phyloP scores from a whole-genome alignment of 2,329 filamentous ascomycete species.

The Aspergillus sclerotialis region DNA sequence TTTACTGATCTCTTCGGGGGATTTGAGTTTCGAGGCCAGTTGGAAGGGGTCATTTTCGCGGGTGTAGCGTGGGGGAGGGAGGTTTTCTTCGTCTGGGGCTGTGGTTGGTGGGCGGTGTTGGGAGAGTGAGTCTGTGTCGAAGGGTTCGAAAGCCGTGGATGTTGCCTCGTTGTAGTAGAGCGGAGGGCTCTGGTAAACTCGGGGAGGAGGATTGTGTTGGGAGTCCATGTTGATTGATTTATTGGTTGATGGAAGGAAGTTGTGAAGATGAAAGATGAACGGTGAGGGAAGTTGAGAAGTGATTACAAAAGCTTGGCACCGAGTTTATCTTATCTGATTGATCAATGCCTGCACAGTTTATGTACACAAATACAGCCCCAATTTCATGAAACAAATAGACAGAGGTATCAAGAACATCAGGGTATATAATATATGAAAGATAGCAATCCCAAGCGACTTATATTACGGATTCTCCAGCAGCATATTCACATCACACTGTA shows the following conservation, averaged over 20 bases:
- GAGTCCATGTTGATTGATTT: constrained; percentile 17
- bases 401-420: not conserved
- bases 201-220: constrained; percentile 10
- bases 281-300: not conserved
- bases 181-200: constrained; percentile 19
- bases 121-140: constrained; percentile 12
- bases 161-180: constrained; percentile 27
- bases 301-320: constrained; percentile 3
- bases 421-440: not conserved
- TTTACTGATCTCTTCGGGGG: constrained; percentile 63
- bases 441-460: too few species aligned
- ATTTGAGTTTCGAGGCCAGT: constrained; percentile 71
- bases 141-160: constrained; percentile 37
- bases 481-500: not conserved
- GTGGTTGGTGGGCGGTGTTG: constrained; percentile 15
- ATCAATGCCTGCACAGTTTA: too few species aligned
- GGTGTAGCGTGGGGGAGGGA: constrained; percentile 49
- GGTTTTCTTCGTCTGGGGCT: constrained; percentile 40
- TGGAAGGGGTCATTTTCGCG: constrained; percentile 72
- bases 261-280: constrained; percentile 4
- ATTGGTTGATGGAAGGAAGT: constrained; percentile 3
- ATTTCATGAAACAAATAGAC: too few species aligned
- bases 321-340: constrained; percentile 10
- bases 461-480: too few species aligned
- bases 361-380: too few species aligned